Base-by-base conservation (phyloP, 2,329 filamentous ascomycete species). In the Pestalotiopsis sp. region DNA sequence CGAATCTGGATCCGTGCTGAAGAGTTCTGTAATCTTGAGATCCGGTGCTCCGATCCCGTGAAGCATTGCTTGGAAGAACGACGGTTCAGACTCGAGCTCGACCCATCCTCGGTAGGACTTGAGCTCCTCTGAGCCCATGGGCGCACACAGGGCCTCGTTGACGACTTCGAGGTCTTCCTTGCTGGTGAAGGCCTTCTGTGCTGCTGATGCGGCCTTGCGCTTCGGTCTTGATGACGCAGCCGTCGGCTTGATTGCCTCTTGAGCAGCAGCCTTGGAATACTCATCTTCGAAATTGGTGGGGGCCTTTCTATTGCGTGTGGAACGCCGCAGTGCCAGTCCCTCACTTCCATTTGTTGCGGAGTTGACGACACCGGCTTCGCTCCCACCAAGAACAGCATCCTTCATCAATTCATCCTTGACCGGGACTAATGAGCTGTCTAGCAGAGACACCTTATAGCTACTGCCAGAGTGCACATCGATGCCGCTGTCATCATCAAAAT, bases 1-100 rank as follows among this genome's bases (percentile, higher is more conserved):
- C 66, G 86, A 86, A 9, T 89, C 86, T 70, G 90, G 85, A 68
- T 97, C 93, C 20, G 97, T 82, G 41, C 87, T 86, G 70, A 94
- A 89, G 1, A 97, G 84, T 77, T 98, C 95, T 70, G 92, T 89
- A 0, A 95, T 87, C 72, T 90, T 92, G 69, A 94, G 87, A 65
- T 90, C 88, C 68, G 87, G 83, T 4, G 96, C 92, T 25, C 94
- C 94, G 69, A 96, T 90, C 63, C 94, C 90, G 41, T 87, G 86
- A 3, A 98, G 84, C 78, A 98, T 95, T 52, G 90, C 89, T 75
- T 94, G 96, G 84, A 98, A 98, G 74, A 95, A 91, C 36, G 89
- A 94, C 7, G 95, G 95, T 71, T 98, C 94, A 6, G 94, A 97
- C 80, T 97, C 94, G 64, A 98, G 86, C 76, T 98, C 94, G 69